A percentile compares a stretch with the other conserved stretches of the same genome.
Conservation (phyloP, 768 basidiomycete species). For the Leccinum boreale region DNA sequence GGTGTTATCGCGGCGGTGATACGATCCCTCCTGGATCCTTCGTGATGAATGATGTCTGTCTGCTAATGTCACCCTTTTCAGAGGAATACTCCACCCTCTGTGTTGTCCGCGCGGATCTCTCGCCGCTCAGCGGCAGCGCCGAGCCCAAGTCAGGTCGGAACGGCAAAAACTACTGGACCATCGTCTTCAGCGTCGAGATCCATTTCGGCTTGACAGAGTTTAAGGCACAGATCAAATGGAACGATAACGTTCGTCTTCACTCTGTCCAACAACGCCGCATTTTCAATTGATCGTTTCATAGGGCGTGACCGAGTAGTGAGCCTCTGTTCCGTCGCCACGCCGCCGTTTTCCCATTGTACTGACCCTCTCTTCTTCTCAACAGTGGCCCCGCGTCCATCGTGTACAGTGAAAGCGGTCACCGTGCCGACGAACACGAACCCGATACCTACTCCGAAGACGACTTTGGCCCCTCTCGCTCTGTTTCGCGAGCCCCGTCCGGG, state of each 20-base stretch:
- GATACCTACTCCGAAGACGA: conserved; percentile 69
- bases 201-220: conserved; percentile 84
- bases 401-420: conserved; percentile 76
- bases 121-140: conserved; percentile 67
- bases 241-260: conserved; percentile 57
- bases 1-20: conserved; percentile 80
- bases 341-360: background rate
- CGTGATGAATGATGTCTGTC: conserved; percentile 24
- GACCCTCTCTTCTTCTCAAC: background rate
- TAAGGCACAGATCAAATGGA: conserved; percentile 79
- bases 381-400: conserved; percentile 80
- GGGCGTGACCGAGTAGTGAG: conserved; percentile 74
- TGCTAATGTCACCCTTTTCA: conserved; percentile 20
- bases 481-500: conserved; percentile 37
- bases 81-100: conserved; percentile 77
- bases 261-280: background rate
- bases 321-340: background rate
- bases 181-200: conserved; percentile 81
- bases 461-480: conserved; percentile 29
- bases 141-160: conserved; percentile 60
- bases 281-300: conserved; percentile 24
- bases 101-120: conserved; percentile 74
- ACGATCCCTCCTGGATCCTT: conserved; percentile 68
- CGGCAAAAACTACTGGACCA: conserved; percentile 78
- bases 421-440: conserved; percentile 69